These are phyloP conservation scores for Hymenoscyphus infarciens DNA, from an alignment of 2,329 filamentous ascomycete genomes.

Conservation along the genomic window DNA sequence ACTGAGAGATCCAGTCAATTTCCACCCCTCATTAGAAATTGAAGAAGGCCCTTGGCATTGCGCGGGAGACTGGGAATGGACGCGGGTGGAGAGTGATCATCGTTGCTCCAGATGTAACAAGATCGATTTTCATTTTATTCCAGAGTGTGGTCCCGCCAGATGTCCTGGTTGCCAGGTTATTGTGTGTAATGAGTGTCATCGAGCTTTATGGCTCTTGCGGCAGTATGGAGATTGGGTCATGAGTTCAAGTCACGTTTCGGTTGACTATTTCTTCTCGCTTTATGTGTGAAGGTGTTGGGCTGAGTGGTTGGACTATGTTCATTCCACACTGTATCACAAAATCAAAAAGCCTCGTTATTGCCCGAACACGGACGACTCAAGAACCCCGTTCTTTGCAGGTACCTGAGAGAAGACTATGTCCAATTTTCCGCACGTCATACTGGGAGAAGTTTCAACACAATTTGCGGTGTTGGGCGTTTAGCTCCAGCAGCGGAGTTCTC, in stretches of 20 bases:
- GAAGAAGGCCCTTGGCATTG: conserved; percentile 25
- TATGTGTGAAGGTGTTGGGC: not conserved
- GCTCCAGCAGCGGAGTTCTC: too few relatives aligned
- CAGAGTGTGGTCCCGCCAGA: conserved; percentile 23
- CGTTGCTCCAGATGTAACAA: conserved; percentile 25
- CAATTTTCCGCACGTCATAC: too few relatives aligned
- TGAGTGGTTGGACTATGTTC: not conserved
- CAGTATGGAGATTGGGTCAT: conserved; percentile 22
- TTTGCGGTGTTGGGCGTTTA: too few relatives aligned
- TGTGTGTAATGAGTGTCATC: conserved; percentile 24
- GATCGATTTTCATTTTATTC: conserved; percentile 24
- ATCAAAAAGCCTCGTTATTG: too few relatives aligned
- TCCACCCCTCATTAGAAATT: not conserved
- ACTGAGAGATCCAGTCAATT: conserved; percentile 14
- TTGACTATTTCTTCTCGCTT: conserved; percentile 4
- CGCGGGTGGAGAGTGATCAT: conserved; percentile 19
- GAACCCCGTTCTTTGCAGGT: too few relatives aligned
- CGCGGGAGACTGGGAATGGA: conserved; percentile 23
- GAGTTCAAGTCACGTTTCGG: not conserved
- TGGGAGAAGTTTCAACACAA: too few relatives aligned
- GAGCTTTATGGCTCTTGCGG: conserved; percentile 22
- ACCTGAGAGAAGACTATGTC: too few relatives aligned
- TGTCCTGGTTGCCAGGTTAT: conserved; percentile 25
- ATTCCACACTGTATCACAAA: too few relatives aligned
- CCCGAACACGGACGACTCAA: too few relatives aligned